These are phyloP conservation scores for Chalciporus chontae DNA, from an alignment of 768 basidiomycete species.

Conservation along the genomic window DNA sequence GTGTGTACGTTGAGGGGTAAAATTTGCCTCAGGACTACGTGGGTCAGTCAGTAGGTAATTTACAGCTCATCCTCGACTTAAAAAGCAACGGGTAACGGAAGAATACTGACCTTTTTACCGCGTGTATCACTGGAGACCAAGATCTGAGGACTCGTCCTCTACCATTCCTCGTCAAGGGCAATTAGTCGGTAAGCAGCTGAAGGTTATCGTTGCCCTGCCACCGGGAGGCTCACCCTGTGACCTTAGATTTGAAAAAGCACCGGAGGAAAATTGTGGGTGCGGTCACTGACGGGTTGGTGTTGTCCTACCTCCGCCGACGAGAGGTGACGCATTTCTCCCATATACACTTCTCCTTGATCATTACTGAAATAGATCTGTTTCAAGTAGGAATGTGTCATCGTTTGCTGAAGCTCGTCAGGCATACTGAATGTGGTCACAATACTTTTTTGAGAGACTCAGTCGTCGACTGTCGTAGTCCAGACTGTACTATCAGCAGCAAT, in stretches of 20 bases:
- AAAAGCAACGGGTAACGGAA: background rate
- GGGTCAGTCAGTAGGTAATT: slow-evolving; percentile 17
- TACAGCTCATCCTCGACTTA: slow-evolving; percentile 1
- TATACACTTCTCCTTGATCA: slow-evolving; percentile 1
- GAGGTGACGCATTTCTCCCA: slow-evolving; percentile 15
- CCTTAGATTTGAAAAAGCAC: slow-evolving; percentile 5
- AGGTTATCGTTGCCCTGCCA: background rate
- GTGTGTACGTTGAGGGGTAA: background rate
- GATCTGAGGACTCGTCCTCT: too few relatives aligned
- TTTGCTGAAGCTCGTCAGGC: slow-evolving; percentile 49
- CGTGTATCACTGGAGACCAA: too few relatives aligned
- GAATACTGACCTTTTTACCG: background rate
- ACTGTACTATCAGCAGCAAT: slow-evolving; percentile 44
- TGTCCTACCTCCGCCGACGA: slow-evolving; percentile 57
- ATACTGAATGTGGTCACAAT: slow-evolving; percentile 53
- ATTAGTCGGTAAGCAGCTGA: too few relatives aligned
- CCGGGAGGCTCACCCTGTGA: background rate
- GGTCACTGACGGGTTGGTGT: slow-evolving; percentile 13
- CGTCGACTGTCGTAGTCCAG: slow-evolving; percentile 48
- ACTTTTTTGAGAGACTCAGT: slow-evolving; percentile 39
- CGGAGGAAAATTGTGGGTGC: slow-evolving; percentile 6
- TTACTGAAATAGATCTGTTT: slow-evolving; percentile 9
- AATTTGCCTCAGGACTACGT: slow-evolving; percentile 1
- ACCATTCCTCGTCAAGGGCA: background rate
- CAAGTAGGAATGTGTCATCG: slow-evolving; percentile 58